Percentiles rank a stretch among this genome's conserved stretches.
phyloP scores from a whole-genome alignment of 805 yeast species.

The Scheffersomyces coipomensis region DNA sequence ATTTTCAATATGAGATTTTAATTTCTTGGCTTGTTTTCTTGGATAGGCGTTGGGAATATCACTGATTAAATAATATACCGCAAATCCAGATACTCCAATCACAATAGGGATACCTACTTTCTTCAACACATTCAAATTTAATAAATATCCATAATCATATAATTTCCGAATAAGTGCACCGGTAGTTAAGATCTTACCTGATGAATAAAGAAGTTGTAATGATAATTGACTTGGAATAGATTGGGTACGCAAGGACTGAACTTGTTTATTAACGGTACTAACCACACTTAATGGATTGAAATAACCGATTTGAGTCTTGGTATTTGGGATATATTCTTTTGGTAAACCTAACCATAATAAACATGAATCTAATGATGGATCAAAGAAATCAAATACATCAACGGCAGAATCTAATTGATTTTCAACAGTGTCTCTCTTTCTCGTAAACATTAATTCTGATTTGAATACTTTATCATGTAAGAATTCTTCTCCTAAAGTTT shows the following conservation, averaged over 20 bases:
- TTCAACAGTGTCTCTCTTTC: conserved; percentile 60
- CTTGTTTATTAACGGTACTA: conserved; percentile 27
- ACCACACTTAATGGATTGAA: conserved; percentile 32
- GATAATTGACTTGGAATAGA: conserved; percentile 37
- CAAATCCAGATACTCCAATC: conserved; percentile 49
- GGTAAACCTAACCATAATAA: conserved; percentile 44
- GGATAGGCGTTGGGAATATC: conserved; percentile 93
- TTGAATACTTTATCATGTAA: conserved; percentile 62
- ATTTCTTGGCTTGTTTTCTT: conserved; percentile 72
- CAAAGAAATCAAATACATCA: conserved; percentile 72
- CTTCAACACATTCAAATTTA: conserved; percentile 39
- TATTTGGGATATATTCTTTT: conserved; percentile 20
- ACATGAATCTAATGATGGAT: conserved; percentile 67
- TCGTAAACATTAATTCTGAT: conserved; percentile 79
- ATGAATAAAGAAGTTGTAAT: conserved; percentile 38
- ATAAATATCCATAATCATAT: conserved; percentile 30
- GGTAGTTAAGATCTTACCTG: conserved; percentile 37
- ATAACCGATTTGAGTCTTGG: conserved; percentile 26
- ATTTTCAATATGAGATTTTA: conserved; percentile 58
- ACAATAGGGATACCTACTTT: conserved; percentile 55
- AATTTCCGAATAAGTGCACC: conserved; percentile 42
- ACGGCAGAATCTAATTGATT: conserved; percentile 60
- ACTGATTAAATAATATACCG: conserved; percentile 60
- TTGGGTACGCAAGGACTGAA: conserved; percentile 27
- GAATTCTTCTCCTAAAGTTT: conserved; percentile 61